A percentile compares a stretch with the other conserved stretches of the same genome.
Evolutionary conservation across 2,329 filamentous ascomycete species (phyloP).

Genomic region (Penicillium brevicompactum): DNA sequence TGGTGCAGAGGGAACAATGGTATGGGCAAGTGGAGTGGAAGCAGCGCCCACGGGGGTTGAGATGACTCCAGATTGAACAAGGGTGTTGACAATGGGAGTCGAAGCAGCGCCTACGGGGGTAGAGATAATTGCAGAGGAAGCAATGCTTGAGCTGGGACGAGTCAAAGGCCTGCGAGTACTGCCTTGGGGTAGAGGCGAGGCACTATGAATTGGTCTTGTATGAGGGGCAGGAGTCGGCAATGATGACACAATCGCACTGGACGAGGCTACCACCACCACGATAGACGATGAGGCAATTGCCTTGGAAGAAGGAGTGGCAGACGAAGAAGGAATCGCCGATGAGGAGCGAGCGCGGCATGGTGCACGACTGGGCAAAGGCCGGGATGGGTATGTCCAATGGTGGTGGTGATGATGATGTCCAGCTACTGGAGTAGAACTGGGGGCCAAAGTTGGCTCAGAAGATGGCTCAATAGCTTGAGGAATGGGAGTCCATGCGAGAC

Average conservation of each 20-base stretch:
- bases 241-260: background rate
- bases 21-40: background rate
- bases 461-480: background rate
- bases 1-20: background rate
- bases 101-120: background rate
- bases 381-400: conserved; percentile 5
- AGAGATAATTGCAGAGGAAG: background rate
- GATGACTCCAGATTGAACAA: background rate
- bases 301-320: background rate
- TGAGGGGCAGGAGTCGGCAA: background rate
- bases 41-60: background rate
- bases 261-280: background rate
- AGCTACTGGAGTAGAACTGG: background rate
- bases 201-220: background rate
- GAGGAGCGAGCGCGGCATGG: conserved; percentile 3
- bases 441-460: background rate
- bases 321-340: background rate
- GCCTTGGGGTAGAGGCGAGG: conserved; percentile 1
- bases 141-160: background rate
- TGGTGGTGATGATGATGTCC: conserved; percentile 1
- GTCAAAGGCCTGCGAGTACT: background rate
- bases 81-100: background rate
- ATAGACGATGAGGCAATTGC: background rate
- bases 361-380: conserved; percentile 5
- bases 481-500: background rate